A percentile compares a stretch with the other conserved stretches of the same genome.
phyloP scores from a whole-genome alignment of 2,329 filamentous ascomycete genomes.

The Lasiodiplodia sp. region DNA sequence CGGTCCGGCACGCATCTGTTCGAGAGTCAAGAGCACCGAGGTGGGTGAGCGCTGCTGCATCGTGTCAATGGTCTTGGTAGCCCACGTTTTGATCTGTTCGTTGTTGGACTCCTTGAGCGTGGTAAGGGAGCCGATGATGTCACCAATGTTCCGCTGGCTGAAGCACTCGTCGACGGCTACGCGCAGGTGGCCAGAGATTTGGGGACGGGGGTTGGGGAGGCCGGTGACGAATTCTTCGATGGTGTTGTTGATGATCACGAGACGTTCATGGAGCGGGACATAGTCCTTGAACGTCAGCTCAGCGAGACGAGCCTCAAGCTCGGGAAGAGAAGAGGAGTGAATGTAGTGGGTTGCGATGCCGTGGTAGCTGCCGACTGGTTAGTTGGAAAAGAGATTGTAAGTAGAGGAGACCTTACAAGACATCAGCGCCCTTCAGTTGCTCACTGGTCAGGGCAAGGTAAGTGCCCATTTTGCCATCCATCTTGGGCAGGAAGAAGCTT shows the following conservation, averaged over 20 bases:
- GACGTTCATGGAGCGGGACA: slow-evolving; percentile 66
- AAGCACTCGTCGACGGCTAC: slow-evolving; percentile 77
- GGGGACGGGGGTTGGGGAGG: slow-evolving; percentile 66
- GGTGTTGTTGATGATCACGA: slow-evolving; percentile 79
- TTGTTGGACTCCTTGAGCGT: slow-evolving; percentile 48
- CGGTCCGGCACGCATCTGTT: slow-evolving; percentile 78
- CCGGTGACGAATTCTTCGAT: slow-evolving; percentile 92
- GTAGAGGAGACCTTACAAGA: slow-evolving; percentile 58
- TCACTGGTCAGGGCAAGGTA: slow-evolving; percentile 94
- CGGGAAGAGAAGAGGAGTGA: slow-evolving; percentile 84
- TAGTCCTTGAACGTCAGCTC: slow-evolving; percentile 90
- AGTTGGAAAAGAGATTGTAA: neutral
- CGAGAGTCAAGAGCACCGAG: slow-evolving; percentile 81
- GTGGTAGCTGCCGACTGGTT: slow-evolving; percentile 62
- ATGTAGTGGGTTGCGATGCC: slow-evolving; percentile 96
- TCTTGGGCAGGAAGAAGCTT: slow-evolving; percentile 91
- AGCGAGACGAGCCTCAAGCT: slow-evolving; percentile 82
- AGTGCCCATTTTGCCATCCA: slow-evolving; percentile 86
- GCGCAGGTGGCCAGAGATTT: slow-evolving; percentile 73
- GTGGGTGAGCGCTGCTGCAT: slow-evolving; percentile 84
- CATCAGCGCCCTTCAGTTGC: slow-evolving; percentile 80
- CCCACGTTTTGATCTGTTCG: slow-evolving; percentile 72
- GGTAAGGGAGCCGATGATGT: slow-evolving; percentile 74
- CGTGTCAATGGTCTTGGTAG: slow-evolving; percentile 75
- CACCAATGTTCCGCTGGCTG: slow-evolving; percentile 63